phyloP scores from a whole-genome alignment of 495 filamentous ascomycete genomes.

The Xylaria nigripes region DNA sequence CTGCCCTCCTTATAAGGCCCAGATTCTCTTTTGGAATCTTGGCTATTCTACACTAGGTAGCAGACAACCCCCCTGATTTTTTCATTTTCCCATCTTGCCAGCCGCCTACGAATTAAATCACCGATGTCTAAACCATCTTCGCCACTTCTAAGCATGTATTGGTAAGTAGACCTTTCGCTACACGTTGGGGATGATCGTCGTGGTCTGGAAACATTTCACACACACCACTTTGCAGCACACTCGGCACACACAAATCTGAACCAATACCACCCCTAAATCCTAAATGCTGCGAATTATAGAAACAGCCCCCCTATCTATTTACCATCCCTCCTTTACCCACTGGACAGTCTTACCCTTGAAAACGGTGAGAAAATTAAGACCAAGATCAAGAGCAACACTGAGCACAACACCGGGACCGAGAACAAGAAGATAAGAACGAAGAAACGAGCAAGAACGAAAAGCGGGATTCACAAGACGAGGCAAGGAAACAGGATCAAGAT shows the following conservation, averaged over 20 bases:
- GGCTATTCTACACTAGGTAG: background rate
- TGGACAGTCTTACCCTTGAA: background rate
- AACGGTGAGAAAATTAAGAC: background rate
- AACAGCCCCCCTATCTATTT: conserved; percentile 3
- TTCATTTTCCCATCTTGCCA: conserved; percentile 7
- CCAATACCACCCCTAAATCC: conserved; percentile 7
- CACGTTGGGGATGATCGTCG: conserved; percentile 11
- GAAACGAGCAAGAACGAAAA: background rate
- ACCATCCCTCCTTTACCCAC: conserved; percentile 1
- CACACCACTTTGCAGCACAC: conserved; percentile 4
- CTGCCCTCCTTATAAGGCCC: conserved; percentile 12
- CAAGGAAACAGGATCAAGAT: background rate
- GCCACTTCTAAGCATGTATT: background rate
- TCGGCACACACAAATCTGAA: conserved; percentile 11
- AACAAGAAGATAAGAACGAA: background rate
- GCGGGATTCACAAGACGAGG: background rate
- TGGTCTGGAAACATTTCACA: conserved; percentile 15
- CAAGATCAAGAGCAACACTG: background rate
- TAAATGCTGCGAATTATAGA: background rate
- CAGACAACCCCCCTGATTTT: conserved; percentile 1
- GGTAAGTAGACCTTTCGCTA: background rate
- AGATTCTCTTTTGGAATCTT: conserved; percentile 13
- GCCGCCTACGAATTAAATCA: background rate
- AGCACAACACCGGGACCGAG: background rate
- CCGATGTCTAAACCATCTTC: background rate